These are phyloP conservation scores for Komagataella populi DNA, from an alignment of 805 yeast genomes.

Conservation along the genomic window DNA sequence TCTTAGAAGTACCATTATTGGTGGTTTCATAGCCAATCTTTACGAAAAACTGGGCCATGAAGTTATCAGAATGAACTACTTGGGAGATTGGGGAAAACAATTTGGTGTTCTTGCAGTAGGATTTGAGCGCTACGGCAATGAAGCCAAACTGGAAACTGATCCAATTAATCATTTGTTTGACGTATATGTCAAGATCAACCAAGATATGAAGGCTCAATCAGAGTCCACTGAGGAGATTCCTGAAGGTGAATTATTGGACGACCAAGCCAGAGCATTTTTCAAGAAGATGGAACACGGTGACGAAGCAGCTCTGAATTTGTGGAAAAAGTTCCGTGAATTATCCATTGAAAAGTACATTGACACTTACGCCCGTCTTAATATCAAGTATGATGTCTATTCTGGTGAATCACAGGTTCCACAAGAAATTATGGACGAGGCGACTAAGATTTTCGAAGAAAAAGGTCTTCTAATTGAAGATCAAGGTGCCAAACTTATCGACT, in stretches of 20 bases:
- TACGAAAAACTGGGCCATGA: constrained; percentile 88
- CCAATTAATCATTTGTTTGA: constrained; percentile 93
- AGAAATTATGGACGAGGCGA: constrained; percentile 54
- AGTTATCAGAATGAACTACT: constrained; percentile 84
- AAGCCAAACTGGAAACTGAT: constrained; percentile 52
- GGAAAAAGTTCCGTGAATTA: constrained; percentile 84
- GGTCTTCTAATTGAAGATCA: constrained; percentile 71
- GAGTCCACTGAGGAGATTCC: constrained; percentile 41
- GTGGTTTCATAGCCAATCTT: constrained; percentile 85
- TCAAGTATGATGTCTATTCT: constrained; percentile 75
- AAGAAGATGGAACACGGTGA: constrained; percentile 91
- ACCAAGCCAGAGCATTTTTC: constrained; percentile 79
- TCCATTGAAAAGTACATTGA: constrained; percentile 76
- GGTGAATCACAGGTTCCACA: constrained; percentile 92
- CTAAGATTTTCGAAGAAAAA: constrained; percentile 47
- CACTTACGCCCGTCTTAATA: constrained; percentile 88
- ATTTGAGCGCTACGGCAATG: constrained; percentile 73
- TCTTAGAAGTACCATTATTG: constrained; percentile 92
- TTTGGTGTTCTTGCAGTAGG: constrained; percentile 95
- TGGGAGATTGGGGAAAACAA: constrained; percentile 99
- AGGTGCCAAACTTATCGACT: constrained; percentile 84
- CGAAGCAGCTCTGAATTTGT: constrained; percentile 55
- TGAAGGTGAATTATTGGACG: constrained; percentile 45
- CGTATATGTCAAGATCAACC: constrained; percentile 80
- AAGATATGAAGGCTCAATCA: constrained; percentile 55